Evolutionary conservation across 768 basidiomycete species (phyloP).

Genomic region (Lanmaoa rubissima): DNA sequence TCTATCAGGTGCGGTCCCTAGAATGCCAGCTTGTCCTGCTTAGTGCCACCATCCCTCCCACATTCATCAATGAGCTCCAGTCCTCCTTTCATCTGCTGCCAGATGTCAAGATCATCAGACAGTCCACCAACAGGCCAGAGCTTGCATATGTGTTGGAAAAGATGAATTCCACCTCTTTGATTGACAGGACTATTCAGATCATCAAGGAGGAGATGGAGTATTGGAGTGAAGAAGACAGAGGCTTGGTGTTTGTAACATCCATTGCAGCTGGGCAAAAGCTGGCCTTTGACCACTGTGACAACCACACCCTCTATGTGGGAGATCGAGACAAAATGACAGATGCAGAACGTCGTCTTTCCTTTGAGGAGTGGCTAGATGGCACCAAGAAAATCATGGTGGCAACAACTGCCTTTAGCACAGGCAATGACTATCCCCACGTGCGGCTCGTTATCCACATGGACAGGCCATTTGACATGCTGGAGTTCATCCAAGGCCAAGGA

Average conservation of each 20-base stretch:
- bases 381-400: conserved; percentile 5
- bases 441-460: conserved; percentile 16
- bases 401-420: conserved; percentile 24
- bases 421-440: conserved; percentile 24
- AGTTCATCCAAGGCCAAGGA: too few species aligned
- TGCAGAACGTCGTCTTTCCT: background rate
- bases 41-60: conserved; percentile 13
- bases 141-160: background rate
- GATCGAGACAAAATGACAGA: background rate
- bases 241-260: conserved; percentile 12
- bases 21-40: conserved; percentile 14
- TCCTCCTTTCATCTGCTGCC: accelerated
- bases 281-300: too few species aligned
- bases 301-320: conserved; percentile 4
- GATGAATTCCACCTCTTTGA: background rate
- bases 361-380: conserved; percentile 11
- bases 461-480: conserved; percentile 10
- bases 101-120: background rate
- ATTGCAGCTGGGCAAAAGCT: background rate
- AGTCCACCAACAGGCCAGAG: conserved; percentile 5
- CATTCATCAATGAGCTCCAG: background rate
- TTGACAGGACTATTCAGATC: background rate
- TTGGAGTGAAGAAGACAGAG: background rate
- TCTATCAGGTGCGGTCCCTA: too few species aligned
- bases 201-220: accelerated